These are phyloP conservation scores for Cyberlindnera japonica DNA, from an alignment of 805 yeast genomes.

Conservation along the genomic window DNA sequence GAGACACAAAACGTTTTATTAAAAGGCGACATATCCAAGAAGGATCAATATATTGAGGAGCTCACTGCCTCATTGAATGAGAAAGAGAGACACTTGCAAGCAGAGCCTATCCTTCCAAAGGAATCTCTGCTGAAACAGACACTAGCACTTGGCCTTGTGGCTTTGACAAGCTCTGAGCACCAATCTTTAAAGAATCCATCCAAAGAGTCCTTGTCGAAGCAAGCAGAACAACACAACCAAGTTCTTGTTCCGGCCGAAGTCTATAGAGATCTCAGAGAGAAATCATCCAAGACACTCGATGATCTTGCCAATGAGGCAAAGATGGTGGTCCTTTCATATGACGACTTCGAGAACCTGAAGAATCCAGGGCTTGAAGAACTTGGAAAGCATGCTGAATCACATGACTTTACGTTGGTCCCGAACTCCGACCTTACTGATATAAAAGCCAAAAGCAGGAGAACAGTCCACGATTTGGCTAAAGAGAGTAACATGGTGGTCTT, in stretches of 20 bases:
- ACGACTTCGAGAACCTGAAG: constrained; percentile 15
- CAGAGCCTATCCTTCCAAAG: constrained; percentile 15
- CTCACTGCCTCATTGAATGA: constrained; percentile 9
- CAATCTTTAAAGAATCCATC: constrained; percentile 12
- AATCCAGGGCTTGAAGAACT: constrained; percentile 13
- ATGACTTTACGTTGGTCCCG: not conserved
- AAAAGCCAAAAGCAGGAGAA: constrained; percentile 7
- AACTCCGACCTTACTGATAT: not conserved
- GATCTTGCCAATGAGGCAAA: constrained; percentile 22
- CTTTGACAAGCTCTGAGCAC: constrained; percentile 12
- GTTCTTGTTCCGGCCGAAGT: constrained; percentile 18
- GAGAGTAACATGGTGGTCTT: constrained; percentile 27
- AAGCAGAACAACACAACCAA: constrained; percentile 10
- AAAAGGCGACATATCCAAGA: constrained; percentile 12
- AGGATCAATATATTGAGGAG: constrained; percentile 15
- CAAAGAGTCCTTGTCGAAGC: constrained; percentile 5
- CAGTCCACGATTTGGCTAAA: constrained; percentile 20
- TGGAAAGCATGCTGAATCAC: constrained; percentile 12
- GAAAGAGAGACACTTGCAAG: constrained; percentile 14
- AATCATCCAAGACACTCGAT: constrained; percentile 20
- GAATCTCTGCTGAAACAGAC: constrained; percentile 15
- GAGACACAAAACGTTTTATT: constrained; percentile 2
- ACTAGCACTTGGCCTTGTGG: constrained; percentile 14
- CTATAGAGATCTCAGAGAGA: constrained; percentile 7
- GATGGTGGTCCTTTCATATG: constrained; percentile 12